Conservation (phyloP, 2,329 filamentous ascomycete genomes). For the Fusarium chuoi region DNA sequence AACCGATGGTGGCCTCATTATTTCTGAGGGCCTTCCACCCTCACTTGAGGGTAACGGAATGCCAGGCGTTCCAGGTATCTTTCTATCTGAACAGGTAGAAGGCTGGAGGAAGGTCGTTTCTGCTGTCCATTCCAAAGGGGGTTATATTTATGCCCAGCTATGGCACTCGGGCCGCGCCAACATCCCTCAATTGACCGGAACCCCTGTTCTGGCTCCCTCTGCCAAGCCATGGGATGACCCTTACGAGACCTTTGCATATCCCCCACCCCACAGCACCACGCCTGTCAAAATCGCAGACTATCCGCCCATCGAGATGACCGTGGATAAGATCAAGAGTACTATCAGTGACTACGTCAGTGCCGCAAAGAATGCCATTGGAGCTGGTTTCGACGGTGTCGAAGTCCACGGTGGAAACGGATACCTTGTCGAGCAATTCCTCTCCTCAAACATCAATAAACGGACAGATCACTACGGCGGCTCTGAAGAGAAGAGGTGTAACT, state of each 20-base stretch:
- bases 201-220: conserved; percentile 50
- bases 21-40: conserved; percentile 60
- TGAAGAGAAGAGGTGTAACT: conserved; percentile 54
- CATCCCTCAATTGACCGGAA: conserved; percentile 51
- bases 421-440: conserved; percentile 53
- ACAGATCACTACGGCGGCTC: conserved; percentile 51
- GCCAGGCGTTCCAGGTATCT: conserved; percentile 68
- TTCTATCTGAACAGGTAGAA: conserved; percentile 61
- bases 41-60: conserved; percentile 52
- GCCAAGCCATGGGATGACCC: conserved; percentile 58
- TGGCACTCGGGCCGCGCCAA: conserved; percentile 57
- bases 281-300: conserved; percentile 52
- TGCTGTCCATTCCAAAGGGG: conserved; percentile 70
- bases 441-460: conserved; percentile 50
- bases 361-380: conserved; percentile 59
- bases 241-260: conserved; percentile 54
- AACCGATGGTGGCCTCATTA: conserved; percentile 54
- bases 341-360: conserved; percentile 46
- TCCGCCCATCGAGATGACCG: conserved; percentile 48
- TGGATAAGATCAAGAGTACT: conserved; percentile 54
- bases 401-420: conserved; percentile 55
- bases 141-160: conserved; percentile 70
- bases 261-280: conserved; percentile 46
- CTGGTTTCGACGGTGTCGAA: conserved; percentile 61
- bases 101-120: conserved; percentile 69